Conservation (phyloP, 768 basidiomycete species). For the Agrocybe pediades region DNA sequence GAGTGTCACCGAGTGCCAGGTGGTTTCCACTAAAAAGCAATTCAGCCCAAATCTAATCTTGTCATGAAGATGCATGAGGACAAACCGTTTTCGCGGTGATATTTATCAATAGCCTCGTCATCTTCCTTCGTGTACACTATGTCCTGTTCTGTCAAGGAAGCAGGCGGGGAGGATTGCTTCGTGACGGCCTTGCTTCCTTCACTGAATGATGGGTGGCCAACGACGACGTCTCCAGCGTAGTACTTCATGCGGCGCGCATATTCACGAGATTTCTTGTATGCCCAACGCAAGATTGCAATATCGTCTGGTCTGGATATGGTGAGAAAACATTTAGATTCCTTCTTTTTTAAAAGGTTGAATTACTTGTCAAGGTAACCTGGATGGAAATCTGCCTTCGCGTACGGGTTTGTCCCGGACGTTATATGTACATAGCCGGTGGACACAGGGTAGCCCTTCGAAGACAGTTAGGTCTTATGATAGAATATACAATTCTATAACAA, state of each 20-base stretch:
- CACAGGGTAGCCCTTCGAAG: slow-evolving; percentile 42
- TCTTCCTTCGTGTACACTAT: slow-evolving; percentile 44
- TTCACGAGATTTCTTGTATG: slow-evolving; percentile 59
- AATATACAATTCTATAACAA: neutral
- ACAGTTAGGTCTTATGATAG: neutral
- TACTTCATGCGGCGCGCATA: slow-evolving; percentile 52
- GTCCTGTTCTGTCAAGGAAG: slow-evolving; percentile 32
- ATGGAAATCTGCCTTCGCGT: slow-evolving; percentile 46
- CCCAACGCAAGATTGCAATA: slow-evolving; percentile 46
- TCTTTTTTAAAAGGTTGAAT: neutral
- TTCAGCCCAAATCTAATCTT: neutral
- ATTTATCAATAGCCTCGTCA: slow-evolving; percentile 43
- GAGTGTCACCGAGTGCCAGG: slow-evolving; percentile 46
- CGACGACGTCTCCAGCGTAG: slow-evolving; percentile 39
- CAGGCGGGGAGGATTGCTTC: slow-evolving; percentile 26
- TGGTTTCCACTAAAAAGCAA: slow-evolving; percentile 33
- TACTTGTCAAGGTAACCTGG: slow-evolving; percentile 47
- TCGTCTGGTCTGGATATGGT: slow-evolving; percentile 36
- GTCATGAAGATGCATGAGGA: slow-evolving; percentile 17
- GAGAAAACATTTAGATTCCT: neutral
- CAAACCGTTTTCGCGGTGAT: slow-evolving; percentile 32
- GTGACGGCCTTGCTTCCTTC: slow-evolving; percentile 34
- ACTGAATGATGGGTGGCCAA: slow-evolving; percentile 37
- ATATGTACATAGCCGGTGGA: slow-evolving; percentile 53
- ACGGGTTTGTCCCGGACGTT: slow-evolving; percentile 37